Percentiles rank a stretch among this genome's conserved stretches.
Conservation (phyloP, 2,329 filamentous ascomycete species). For the Colletotrichum acutatum region DNA sequence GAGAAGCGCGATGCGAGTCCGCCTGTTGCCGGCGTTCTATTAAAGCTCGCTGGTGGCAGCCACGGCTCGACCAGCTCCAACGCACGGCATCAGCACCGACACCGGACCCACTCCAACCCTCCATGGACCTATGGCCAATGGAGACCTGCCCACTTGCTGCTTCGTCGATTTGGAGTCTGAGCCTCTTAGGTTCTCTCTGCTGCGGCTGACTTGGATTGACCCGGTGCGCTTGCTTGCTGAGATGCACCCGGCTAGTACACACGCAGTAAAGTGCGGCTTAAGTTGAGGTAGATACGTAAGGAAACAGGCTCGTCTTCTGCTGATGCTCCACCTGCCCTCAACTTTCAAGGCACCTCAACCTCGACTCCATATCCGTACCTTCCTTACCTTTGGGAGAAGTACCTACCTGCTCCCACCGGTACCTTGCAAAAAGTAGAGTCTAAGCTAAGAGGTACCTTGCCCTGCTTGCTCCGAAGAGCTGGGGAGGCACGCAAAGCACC, state of each 20-base stretch:
- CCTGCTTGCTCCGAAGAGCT: background rate
- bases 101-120: background rate
- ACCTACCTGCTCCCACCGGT: background rate
- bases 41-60: conserved; percentile 11
- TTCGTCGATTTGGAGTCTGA: background rate
- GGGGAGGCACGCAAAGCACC: background rate
- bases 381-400: background rate
- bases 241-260: background rate
- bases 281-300: background rate
- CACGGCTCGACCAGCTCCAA: conserved; percentile 9
- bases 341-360: background rate
- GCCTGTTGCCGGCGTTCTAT: conserved; percentile 18
- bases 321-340: background rate
- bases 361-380: background rate
- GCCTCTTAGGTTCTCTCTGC: background rate
- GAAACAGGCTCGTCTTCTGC: background rate
- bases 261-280: background rate
- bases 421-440: background rate
- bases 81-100: conserved; percentile 17
- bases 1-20: conserved; percentile 3
- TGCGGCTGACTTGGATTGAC: background rate
- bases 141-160: background rate
- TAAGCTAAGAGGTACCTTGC: background rate
- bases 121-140: background rate
- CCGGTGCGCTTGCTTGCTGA: background rate